Conservation (phyloP, 169 alveolate species). For the Besnoitia besnoiti region DNA sequence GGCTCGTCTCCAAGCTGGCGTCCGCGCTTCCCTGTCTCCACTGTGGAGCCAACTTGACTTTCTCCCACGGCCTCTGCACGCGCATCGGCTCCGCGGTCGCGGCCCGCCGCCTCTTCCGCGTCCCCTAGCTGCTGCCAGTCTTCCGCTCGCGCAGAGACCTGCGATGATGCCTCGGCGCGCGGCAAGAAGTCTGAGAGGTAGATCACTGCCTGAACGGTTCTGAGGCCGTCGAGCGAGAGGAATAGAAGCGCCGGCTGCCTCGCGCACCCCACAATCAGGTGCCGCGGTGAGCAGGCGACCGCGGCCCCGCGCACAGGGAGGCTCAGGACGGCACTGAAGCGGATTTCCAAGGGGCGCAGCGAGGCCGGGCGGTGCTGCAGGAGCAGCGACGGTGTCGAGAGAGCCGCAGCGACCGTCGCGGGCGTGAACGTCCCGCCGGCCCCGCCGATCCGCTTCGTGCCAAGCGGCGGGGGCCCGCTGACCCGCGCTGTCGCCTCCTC, state of each 20-base stretch:
- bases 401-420: conserved; percentile 4
- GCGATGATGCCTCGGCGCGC: not conserved
- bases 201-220: not conserved
- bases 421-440: not conserved
- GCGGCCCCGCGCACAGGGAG: conserved; percentile 17
- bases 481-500: not conserved
- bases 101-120: too few species aligned
- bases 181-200: conserved; percentile 28
- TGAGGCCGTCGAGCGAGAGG: not conserved
- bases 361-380: conserved; percentile 27
- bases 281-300: not conserved
- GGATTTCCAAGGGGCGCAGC: not conserved
- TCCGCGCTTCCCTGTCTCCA: not conserved
- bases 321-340: not conserved
- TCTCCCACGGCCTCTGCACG: too few species aligned
- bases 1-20: not conserved
- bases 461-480: not conserved
- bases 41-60: too few species aligned
- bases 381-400: conserved; percentile 26
- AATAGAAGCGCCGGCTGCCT: conserved; percentile 43
- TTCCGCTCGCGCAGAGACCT: too few species aligned
- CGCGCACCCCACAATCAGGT: conserved; percentile 21
- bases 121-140: too few species aligned
- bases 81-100: too few species aligned
- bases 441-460: not conserved